Percentiles rank a stretch among this genome's conserved stretches.
These are phyloP conservation scores for Hortiboletus campestris DNA, from an alignment of 768 basidiomycete genomes.

Conservation along the genomic window DNA sequence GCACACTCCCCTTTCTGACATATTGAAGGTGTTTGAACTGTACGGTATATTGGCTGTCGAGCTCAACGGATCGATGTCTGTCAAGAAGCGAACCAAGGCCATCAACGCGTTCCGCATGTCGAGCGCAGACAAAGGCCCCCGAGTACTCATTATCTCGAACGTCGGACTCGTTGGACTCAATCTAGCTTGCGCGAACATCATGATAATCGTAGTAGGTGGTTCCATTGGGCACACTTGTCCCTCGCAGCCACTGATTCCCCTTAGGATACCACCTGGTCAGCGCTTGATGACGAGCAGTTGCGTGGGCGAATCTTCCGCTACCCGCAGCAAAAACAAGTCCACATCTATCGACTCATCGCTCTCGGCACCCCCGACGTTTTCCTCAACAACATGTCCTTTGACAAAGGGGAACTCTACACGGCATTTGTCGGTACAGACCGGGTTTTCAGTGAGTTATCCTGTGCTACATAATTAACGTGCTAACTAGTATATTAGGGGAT, in stretches of 20 bases:
- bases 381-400: constrained; percentile 25
- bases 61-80: constrained; percentile 2
- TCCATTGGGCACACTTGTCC: not conserved
- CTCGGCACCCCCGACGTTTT: constrained; percentile 12
- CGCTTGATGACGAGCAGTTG: constrained; percentile 19
- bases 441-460: no score
- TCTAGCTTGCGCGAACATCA: constrained; percentile 10
- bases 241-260: no score
- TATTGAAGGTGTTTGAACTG: not conserved
- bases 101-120: not conserved
- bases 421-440: not conserved
- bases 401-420: not conserved
- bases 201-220: constrained; percentile 11
- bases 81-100: no score
- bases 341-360: constrained; percentile 15
- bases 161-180: constrained; percentile 15
- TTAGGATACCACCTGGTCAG: constrained; percentile 26
- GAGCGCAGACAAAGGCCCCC: not conserved
- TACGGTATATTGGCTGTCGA: not conserved
- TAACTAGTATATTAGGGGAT: no score
- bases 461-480: no score
- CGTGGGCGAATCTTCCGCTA: constrained; percentile 11
- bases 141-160: constrained; percentile 11
- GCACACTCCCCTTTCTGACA: no score
- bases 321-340: constrained; percentile 15